Base-by-base conservation (phyloP, 148 eudicot genomes). In the Spergularia marina region DNA sequence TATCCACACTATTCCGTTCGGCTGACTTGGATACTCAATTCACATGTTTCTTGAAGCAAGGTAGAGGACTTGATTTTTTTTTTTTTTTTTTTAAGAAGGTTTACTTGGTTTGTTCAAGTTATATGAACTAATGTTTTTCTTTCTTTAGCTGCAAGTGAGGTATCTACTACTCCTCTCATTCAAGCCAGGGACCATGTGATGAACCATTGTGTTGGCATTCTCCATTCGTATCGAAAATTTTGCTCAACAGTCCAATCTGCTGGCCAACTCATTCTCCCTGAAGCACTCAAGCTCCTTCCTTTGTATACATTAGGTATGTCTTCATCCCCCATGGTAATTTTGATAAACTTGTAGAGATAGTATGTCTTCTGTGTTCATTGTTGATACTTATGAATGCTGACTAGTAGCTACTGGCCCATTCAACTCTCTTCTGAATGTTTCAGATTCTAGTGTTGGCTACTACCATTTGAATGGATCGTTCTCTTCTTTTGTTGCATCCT, bases 21-120 rank as follows among this genome's bases (percentile, higher is more conserved):
- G 99, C 99, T 67, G 98, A 95, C 82, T 83, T 91, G 63, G 99
- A 95, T 78, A 85, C 99, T 79, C 99, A 92, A 75, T 95, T 95
- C 65, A 82, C 96, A 18, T 91, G 97, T 84, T 87, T 92, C 82
- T 74, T 88, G 85, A 95, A 92, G 86, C 94, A 92, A 88, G 97
- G 99, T 95, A 21, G 58, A 47, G 55, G 66, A 30, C 47, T 60
- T n/a, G 52, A 18, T 70, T 54, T 44, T 44, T 44, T 44, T 9
- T 44, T 12, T 36, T 21, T 60, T 5, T 13, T 18, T 10, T 52
- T 14, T 10, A 61, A 25, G 13, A 7, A 13, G 7, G 17, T 55
- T 63, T 64, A 14, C 7, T 53, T 21, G 39, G 44, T 34, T 36
- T 73, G 18, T 68, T 15, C 36, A 63, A 40, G 44, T 16, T 58